Conservation (phyloP, 306 rosid genomes). For the Prunus persica region Prunus_persica_NCBIv2 NC_034012.1:5212501-5213000, state of each 20-base stretch:
- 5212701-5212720: neutral
- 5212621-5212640: neutral
- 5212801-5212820: neutral
- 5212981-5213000: neutral
- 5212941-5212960: neutral
- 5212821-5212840: neutral
- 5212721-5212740: neutral
- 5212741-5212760: neutral
- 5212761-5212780: neutral
- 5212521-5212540: neutral
- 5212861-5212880: conserved; percentile 1
- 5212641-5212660: neutral
- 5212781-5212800: neutral
- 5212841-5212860: neutral
- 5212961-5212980: conserved; percentile 5
- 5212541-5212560: neutral
- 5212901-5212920: conserved; percentile 7
- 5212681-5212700: neutral
- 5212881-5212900: conserved; percentile 1
- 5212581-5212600: neutral
- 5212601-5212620: neutral
- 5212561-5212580: neutral
- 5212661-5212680: neutral
- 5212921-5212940: neutral
- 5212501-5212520: neutral